These are phyloP conservation scores for Ottelia alismoides DNA, from an alignment of 106 monocot genomes.

Conservation along the genomic window DNA sequence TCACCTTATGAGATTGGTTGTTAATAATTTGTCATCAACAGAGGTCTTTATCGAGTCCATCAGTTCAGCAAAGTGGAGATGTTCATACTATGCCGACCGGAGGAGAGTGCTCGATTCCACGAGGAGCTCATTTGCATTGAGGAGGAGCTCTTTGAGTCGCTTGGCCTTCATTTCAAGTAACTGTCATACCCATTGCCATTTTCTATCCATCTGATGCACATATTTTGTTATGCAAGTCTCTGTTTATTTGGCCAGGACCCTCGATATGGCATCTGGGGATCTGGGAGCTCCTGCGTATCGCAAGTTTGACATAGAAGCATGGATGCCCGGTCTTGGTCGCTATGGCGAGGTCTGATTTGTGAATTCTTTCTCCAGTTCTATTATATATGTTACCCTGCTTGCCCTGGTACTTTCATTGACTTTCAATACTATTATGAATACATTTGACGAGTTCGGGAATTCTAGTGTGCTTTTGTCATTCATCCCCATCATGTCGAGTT, in stretches of 20 bases:
- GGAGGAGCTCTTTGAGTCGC: constrained; percentile 82
- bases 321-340: constrained; percentile 94
- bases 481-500: too few species aligned
- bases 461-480: too few species aligned
- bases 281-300: constrained; percentile 94
- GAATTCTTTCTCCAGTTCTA: too few species aligned
- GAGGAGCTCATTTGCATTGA: constrained; percentile 88
- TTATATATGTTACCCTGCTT: too few species aligned
- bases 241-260: constrained; percentile 35
- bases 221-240: too few species aligned
- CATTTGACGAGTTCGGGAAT: too few species aligned
- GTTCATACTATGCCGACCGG: constrained; percentile 85
- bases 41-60: constrained; percentile 91
- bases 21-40: too few species aligned
- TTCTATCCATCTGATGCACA: too few species aligned
- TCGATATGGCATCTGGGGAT: constrained; percentile 96
- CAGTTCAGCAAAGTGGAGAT: constrained; percentile 99
- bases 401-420: too few species aligned
- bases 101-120: constrained; percentile 71
- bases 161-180: constrained; percentile 98
- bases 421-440: too few species aligned
- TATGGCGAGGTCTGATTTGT: constrained; percentile 73
- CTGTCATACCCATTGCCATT: too few species aligned
- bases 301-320: constrained; percentile 96
- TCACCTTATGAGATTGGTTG: too few species aligned